These are phyloP conservation scores for Ophiostoma triangulosporum DNA, from an alignment of 2,329 filamentous ascomycete genomes.

Conservation along the genomic window DNA sequence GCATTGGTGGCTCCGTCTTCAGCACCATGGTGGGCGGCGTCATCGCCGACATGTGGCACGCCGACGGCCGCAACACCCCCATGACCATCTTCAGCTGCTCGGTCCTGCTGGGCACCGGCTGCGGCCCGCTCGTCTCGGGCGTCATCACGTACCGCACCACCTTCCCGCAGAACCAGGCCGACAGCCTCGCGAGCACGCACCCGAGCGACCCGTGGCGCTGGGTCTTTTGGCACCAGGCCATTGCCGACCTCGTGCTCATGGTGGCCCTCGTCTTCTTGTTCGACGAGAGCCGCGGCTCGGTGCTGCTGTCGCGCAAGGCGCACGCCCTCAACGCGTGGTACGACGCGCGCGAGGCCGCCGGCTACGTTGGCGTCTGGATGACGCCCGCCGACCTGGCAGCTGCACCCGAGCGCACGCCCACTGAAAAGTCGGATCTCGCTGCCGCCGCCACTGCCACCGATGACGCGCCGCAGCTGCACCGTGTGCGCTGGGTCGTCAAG, in stretches of 20 bases:
- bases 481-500: conserved; percentile 68
- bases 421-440: not conserved
- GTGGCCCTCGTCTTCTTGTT: conserved; percentile 55
- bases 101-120: conserved; percentile 65
- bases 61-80: conserved; percentile 67
- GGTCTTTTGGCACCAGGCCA: conserved; percentile 79
- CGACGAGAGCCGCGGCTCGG: conserved; percentile 68
- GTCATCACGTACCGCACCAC: conserved; percentile 51
- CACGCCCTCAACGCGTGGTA: conserved; percentile 66
- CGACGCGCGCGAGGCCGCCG: conserved; percentile 52
- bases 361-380: conserved; percentile 37
- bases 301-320: conserved; percentile 66
- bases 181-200: conserved; percentile 15
- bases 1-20: conserved; percentile 65
- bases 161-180: conserved; percentile 8
- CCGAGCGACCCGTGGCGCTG: conserved; percentile 53
- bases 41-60: conserved; percentile 72
- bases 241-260: conserved; percentile 51
- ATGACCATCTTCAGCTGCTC: conserved; percentile 81
- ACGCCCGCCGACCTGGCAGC: not conserved
- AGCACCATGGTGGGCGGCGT: conserved; percentile 89
- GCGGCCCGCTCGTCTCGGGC: conserved; percentile 60
- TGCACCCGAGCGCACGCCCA: conserved; percentile 4
- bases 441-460: too few relatives aligned
- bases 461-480: conserved; percentile 21